phyloP scores from a whole-genome alignment of 306 rosid species.

The Pyrus bretschneideri region DNA sequence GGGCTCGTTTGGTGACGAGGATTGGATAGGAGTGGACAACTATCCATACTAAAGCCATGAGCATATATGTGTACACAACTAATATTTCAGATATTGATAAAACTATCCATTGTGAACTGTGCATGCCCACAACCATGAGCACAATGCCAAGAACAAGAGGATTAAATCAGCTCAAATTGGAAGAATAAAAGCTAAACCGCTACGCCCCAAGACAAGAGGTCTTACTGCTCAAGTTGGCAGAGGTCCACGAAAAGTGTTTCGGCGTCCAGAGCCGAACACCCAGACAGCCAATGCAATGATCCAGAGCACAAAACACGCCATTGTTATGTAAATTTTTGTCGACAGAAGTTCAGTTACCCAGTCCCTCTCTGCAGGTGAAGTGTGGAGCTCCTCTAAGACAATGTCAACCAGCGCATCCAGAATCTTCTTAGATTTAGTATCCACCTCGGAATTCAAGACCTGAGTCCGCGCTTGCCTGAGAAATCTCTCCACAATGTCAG shows the following conservation, averaged over 20 bases:
- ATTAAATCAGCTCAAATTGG: not conserved
- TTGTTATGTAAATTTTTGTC: slow-evolving; percentile 24
- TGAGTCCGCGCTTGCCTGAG: slow-evolving; percentile 28
- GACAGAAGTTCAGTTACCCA: slow-evolving; percentile 16
- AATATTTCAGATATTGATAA: not conserved
- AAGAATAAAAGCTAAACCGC: not conserved
- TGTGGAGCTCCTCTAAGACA: slow-evolving; percentile 26
- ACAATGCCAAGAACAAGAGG: not conserved
- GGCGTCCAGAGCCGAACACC: slow-evolving; percentile 29
- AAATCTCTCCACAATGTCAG: slow-evolving; percentile 26
- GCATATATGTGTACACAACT: not conserved
- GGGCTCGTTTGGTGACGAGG: too few relatives aligned
- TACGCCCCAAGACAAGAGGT: not conserved
- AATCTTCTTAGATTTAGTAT: slow-evolving; percentile 45
- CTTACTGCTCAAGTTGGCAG: slow-evolving; percentile 48
- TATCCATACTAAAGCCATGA: too few relatives aligned
- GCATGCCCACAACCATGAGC: not conserved
- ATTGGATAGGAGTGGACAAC: too few relatives aligned
- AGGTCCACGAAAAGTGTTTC: slow-evolving; percentile 19
- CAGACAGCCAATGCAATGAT: slow-evolving; percentile 29
- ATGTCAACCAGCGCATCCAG: slow-evolving; percentile 40
- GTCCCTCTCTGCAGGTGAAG: slow-evolving; percentile 31
- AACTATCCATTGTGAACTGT: not conserved
- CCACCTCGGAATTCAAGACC: slow-evolving; percentile 27
- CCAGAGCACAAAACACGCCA: slow-evolving; percentile 35